Evolutionary conservation across 371 early-diverging fungal genomes (phyloP).

Genomic region (Mucor lusitanicus): DNA sequence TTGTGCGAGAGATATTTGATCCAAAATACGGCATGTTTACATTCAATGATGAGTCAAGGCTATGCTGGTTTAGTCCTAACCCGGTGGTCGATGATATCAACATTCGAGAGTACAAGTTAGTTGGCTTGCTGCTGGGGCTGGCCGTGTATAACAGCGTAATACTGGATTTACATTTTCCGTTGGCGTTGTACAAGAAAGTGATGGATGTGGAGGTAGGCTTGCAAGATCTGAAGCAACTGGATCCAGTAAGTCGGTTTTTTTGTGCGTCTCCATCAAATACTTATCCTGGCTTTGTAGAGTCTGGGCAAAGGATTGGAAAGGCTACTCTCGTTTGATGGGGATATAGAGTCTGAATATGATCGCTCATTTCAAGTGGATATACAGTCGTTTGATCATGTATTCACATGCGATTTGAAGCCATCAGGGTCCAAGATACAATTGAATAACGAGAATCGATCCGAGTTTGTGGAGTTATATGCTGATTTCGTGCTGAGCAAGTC

Average conservation of each 20-base stretch:
- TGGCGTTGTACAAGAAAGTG: conserved; percentile 85
- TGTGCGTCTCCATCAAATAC: neutral
- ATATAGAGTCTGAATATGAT: conserved; percentile 62
- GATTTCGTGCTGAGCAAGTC: conserved; percentile 74
- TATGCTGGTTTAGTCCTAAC: conserved; percentile 86
- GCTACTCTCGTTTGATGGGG: conserved; percentile 55
- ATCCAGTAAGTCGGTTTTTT: conserved; percentile 50
- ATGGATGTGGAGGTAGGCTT: conserved; percentile 60
- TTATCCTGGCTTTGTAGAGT: conserved; percentile 34
- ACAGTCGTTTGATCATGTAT: conserved; percentile 64
- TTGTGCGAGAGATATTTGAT: conserved; percentile 90
- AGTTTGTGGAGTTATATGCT: conserved; percentile 76
- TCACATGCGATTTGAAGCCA: conserved; percentile 61
- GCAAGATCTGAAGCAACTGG: conserved; percentile 59
- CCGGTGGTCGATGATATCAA: conserved; percentile 62
- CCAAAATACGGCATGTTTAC: conserved; percentile 92
- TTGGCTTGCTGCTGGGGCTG: conserved; percentile 83
- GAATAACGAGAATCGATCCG: conserved; percentile 63
- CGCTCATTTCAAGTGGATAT: conserved; percentile 75
- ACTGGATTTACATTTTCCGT: conserved; percentile 78
- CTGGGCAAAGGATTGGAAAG: conserved; percentile 67
- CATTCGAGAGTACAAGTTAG: conserved; percentile 80
- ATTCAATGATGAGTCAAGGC: conserved; percentile 80
- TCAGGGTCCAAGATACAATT: conserved; percentile 63
- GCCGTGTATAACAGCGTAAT: conserved; percentile 83